Evolutionary conservation across 2,329 filamentous ascomycete species (phyloP).

Genomic region (Cladobotryum mycophilum): DNA sequence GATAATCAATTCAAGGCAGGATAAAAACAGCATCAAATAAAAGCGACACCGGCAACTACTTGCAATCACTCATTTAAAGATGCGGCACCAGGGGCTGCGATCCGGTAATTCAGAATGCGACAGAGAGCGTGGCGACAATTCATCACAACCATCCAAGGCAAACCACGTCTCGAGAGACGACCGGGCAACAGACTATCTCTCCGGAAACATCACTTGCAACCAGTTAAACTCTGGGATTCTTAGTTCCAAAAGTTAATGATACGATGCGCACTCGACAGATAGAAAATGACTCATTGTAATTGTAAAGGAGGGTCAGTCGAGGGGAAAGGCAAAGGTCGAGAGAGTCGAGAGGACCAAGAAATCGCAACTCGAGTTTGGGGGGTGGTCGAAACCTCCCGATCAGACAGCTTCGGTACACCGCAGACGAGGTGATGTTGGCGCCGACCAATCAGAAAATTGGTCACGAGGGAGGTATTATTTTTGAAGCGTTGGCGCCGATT

Average conservation of each 20-base stretch:
- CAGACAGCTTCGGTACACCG: conserved; percentile 28
- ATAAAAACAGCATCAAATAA: conserved; percentile 15
- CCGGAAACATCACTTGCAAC: conserved; percentile 2
- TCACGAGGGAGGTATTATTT: conserved; percentile 29
- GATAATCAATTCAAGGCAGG: conserved; percentile 10
- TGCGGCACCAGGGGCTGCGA: conserved; percentile 5
- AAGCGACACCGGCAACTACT: conserved; percentile 7
- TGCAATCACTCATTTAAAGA: conserved; percentile 3
- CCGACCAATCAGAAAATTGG: conserved; percentile 36
- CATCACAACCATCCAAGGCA: conserved; percentile 12
- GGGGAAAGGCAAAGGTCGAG: conserved; percentile 19
- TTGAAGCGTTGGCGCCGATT: conserved; percentile 27
- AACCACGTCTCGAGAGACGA: conserved; percentile 12
- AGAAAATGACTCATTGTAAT: conserved; percentile 27
- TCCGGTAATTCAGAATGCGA: conserved; percentile 28
- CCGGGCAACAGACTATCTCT: conserved; percentile 1
- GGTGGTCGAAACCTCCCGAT: conserved; percentile 20
- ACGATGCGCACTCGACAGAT: not conserved
- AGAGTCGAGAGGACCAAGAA: conserved; percentile 14
- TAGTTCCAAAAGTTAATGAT: conserved; percentile 1
- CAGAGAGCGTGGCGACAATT: conserved; percentile 18
- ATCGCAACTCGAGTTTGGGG: conserved; percentile 21
- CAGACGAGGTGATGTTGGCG: conserved; percentile 27
- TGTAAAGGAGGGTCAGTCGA: conserved; percentile 22
- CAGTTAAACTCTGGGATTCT: not conserved